Conservation (phyloP, 371 early-diverging fungal species). For the Quaeritorhiza haematococci region DNA sequence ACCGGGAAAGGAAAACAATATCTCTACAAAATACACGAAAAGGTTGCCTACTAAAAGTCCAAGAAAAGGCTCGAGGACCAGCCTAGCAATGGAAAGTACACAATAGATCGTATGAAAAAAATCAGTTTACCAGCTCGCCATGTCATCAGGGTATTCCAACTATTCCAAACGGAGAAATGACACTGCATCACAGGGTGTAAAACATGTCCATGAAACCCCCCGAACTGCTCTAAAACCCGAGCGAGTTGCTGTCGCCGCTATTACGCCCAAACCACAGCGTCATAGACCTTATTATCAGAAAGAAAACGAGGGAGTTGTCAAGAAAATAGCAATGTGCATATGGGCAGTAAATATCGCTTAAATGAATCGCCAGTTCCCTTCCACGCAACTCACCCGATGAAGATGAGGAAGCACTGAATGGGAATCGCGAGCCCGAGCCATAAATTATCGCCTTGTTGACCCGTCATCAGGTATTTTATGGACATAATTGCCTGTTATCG, state of each 20-base stretch:
- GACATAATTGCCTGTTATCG: constrained; percentile 53
- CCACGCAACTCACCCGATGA: constrained; percentile 49
- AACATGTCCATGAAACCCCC: too few species aligned
- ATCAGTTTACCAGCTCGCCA: too few species aligned
- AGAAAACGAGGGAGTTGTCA: background rate
- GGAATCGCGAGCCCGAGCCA: constrained; percentile 61
- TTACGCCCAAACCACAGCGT: constrained; percentile 44
- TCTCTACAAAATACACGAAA: too few species aligned
- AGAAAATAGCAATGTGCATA: background rate
- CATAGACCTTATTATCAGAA: constrained; percentile 29
- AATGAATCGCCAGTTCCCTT: background rate
- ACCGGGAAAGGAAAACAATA: too few species aligned
- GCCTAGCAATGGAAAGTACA: too few species aligned
- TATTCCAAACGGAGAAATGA: too few species aligned
- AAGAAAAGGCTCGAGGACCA: too few species aligned
- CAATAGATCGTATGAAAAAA: too few species aligned
- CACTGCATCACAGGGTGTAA: too few species aligned
- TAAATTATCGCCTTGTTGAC: constrained; percentile 40
- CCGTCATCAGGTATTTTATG: constrained; percentile 64
- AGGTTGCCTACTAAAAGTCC: too few species aligned
- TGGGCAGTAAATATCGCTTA: background rate
- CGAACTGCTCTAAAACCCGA: too few species aligned
- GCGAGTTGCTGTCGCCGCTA: constrained; percentile 10
- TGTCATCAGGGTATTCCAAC: too few species aligned
- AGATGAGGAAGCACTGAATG: constrained; percentile 59